Percentiles rank a stretch among this genome's conserved stretches.
Evolutionary conservation across 768 basidiomycete species (phyloP).

Genomic region (Panus rudis): DNA sequence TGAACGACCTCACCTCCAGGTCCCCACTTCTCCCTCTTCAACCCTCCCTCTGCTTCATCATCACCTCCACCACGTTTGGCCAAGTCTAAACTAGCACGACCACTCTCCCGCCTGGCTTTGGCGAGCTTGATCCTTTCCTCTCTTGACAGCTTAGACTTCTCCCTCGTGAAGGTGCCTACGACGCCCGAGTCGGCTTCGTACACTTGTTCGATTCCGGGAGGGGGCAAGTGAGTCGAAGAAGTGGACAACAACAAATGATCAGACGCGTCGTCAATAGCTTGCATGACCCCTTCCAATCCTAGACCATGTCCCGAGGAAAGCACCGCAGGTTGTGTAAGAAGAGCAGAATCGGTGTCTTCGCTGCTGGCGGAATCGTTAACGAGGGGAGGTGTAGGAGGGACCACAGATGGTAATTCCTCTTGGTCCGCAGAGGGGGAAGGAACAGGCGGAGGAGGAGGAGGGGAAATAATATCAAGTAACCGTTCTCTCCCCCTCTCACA

Average conservation of each 20-base stretch:
- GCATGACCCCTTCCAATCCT: conserved; percentile 21
- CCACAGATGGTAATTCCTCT: conserved; percentile 10
- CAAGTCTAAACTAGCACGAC: conserved; percentile 16
- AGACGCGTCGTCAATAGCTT: conserved; percentile 45
- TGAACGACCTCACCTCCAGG: conserved; percentile 76
- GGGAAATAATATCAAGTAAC: conserved; percentile 49
- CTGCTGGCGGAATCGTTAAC: conserved; percentile 20
- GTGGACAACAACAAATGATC: conserved; percentile 46
- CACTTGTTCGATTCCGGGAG: conserved; percentile 73
- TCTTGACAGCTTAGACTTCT: conserved; percentile 59
- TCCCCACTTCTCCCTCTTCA: conserved; percentile 47
- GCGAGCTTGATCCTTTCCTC: conserved; percentile 66
- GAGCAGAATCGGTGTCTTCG: conserved; percentile 8
- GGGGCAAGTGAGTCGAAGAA: conserved; percentile 49
- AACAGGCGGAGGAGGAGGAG: conserved; percentile 13
- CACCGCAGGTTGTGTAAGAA: conserved; percentile 18
- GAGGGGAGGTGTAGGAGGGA: conserved; percentile 36
- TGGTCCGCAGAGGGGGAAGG: conserved; percentile 28
- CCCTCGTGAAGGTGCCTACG: conserved; percentile 36
- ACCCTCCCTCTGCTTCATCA: conserved; percentile 11
- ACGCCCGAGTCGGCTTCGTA: conserved; percentile 60
- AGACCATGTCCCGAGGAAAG: background rate
- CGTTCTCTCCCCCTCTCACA: conserved; percentile 74
- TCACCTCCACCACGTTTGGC: conserved; percentile 12
- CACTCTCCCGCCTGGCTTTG: conserved; percentile 48